A percentile compares a stretch with the other conserved stretches of the same genome.
phyloP scores from a whole-genome alignment of 1,284 basidiomycete genomes.

The Schizopora paradoxa region DNA sequence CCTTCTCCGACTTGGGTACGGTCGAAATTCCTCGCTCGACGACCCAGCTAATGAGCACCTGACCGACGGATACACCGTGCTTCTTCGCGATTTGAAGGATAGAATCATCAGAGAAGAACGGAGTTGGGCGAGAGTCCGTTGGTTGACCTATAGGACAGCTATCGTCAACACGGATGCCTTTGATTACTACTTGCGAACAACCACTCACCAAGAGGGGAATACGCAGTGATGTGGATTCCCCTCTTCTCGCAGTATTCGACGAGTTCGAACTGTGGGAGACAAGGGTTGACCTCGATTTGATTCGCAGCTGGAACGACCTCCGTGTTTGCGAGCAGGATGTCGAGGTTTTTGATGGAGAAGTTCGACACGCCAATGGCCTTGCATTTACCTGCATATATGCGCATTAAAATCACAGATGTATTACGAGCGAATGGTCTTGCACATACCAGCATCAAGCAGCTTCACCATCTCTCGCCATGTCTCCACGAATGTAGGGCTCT shows the following conservation, averaged over 20 bases:
- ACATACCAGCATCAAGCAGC: conserved; percentile 37
- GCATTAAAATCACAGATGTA: neutral
- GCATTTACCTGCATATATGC: conserved; percentile 31
- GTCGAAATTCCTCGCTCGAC: conserved; percentile 32
- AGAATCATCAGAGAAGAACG: conserved; percentile 17
- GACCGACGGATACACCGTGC: conserved; percentile 34
- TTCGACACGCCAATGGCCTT: conserved; percentile 48
- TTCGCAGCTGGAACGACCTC: conserved; percentile 46
- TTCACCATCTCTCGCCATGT: conserved; percentile 62
- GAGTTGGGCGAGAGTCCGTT: too few relatives aligned
- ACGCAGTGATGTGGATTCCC: conserved; percentile 46
- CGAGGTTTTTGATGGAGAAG: conserved; percentile 39
- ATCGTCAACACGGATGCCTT: neutral
- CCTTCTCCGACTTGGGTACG: conserved; percentile 37
- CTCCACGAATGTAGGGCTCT: conserved; percentile 36
- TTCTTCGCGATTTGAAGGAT: conserved; percentile 38
- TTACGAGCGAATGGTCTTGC: neutral
- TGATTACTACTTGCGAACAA: neutral
- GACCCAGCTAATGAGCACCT: conserved; percentile 39
- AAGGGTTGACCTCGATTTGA: conserved; percentile 45
- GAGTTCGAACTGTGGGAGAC: conserved; percentile 39
- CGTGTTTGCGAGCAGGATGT: conserved; percentile 28
- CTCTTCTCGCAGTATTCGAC: conserved; percentile 40
- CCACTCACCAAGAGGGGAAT: conserved; percentile 43
- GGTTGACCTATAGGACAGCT: conserved; percentile 14